Percentiles rank a stretch among this genome's conserved stretches.
These are phyloP conservation scores for Ceratocystis huliohia DNA, from an alignment of 2,329 filamentous ascomycete genomes.

Conservation along the genomic window DNA sequence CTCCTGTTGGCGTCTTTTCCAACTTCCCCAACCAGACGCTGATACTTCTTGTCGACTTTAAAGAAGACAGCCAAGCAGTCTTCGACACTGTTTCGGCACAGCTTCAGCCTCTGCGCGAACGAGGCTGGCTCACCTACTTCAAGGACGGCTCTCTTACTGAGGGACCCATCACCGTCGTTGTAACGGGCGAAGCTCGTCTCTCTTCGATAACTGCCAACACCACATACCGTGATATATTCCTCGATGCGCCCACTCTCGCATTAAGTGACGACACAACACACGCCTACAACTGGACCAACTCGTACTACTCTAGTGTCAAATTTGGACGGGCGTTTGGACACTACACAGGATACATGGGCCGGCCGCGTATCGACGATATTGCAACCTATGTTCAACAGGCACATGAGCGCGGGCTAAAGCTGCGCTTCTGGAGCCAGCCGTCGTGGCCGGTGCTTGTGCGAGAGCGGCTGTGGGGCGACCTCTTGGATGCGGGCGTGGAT, in stretches of 20 bases:
- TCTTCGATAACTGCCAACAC: conserved; percentile 39
- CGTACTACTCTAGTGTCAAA: conserved; percentile 52
- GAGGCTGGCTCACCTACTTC: conserved; percentile 44
- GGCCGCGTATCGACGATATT: conserved; percentile 27
- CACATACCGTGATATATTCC: conserved; percentile 49
- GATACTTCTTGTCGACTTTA: conserved; percentile 56
- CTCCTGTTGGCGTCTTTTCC: conserved; percentile 41
- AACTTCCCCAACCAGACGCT: conserved; percentile 41
- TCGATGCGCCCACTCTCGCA: conserved; percentile 48
- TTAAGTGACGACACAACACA: conserved; percentile 24
- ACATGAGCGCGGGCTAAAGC: conserved; percentile 41
- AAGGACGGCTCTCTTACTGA: conserved; percentile 38
- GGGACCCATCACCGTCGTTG: conserved; percentile 55
- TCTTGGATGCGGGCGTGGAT: conserved; percentile 46
- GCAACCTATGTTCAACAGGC: conserved; percentile 36
- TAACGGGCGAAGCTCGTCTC: conserved; percentile 52
- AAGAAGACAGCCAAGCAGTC: conserved; percentile 41
- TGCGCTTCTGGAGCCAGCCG: conserved; percentile 49
- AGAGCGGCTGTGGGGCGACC: conserved; percentile 43
- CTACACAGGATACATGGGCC: conserved; percentile 39
- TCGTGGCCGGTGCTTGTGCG: conserved; percentile 42
- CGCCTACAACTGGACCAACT: conserved; percentile 41
- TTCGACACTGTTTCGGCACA: conserved; percentile 36
- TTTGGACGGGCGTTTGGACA: conserved; percentile 43
- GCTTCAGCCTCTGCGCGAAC: conserved; percentile 45